Conservation (phyloP, 768 basidiomycete genomes). For the Gyrodon lividus region DNA sequence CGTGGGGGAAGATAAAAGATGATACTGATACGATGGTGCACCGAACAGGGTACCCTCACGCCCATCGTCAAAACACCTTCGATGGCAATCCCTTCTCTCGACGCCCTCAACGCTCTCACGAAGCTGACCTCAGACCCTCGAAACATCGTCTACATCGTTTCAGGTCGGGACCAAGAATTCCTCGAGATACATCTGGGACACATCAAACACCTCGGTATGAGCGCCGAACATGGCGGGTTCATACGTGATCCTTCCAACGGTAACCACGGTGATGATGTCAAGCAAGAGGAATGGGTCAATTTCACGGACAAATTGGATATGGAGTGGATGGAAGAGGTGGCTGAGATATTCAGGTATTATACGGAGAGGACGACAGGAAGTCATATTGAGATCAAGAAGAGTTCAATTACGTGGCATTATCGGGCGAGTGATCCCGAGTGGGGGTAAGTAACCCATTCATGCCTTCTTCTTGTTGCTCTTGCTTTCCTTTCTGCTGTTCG, state of each 20-base stretch:
- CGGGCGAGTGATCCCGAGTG: conserved; percentile 91
- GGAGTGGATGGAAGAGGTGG: conserved; percentile 96
- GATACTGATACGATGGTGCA: conserved; percentile 1
- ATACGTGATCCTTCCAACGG: conserved; percentile 64
- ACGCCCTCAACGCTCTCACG: conserved; percentile 72
- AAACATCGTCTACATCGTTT: conserved; percentile 97
- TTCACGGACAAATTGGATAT: conserved; percentile 93
- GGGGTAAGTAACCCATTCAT: conserved; percentile 58
- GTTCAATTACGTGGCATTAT: conserved; percentile 98
- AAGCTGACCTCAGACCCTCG: conserved; percentile 73
- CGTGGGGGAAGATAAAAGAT: background rate
- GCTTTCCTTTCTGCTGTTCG: background rate
- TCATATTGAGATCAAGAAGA: conserved; percentile 96
- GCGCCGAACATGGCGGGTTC: conserved; percentile 95
- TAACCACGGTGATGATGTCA: conserved; percentile 4
- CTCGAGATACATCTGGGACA: conserved; percentile 90
- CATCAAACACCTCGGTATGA: conserved; percentile 79
- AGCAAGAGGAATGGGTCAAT: conserved; percentile 64
- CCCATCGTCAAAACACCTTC: conserved; percentile 95
- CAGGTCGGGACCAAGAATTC: conserved; percentile 92
- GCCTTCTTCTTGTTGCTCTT: background rate
- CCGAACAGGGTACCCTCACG: conserved; percentile 81
- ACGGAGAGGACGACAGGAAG: conserved; percentile 97
- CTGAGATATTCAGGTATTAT: conserved; percentile 95
- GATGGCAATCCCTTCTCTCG: conserved; percentile 77